Base-by-base conservation (phyloP, 2,329 filamentous ascomycete genomes). In the Aureobasidium sp. region DNA sequence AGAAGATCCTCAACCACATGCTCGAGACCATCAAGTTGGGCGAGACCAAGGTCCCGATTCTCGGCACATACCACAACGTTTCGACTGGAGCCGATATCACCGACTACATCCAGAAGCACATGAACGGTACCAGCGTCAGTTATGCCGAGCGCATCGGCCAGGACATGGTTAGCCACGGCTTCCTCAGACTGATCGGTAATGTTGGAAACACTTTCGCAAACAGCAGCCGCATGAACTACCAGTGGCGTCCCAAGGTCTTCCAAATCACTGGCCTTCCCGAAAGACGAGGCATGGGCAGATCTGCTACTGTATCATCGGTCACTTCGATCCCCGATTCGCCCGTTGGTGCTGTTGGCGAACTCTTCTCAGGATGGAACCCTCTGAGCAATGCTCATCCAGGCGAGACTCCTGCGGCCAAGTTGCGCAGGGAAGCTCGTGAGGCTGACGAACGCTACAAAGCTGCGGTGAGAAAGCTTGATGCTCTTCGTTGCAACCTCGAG, bases 121-220 rank as follows among this genome's bases (percentile, higher is more conserved):
- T 97, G 87, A 86, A 84, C 63, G 88, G 89, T 20, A 88, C 86
- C 26, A 96, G 85, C 69, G 82, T 99, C 64, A 91, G 89, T 74
- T 94, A 97, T 71, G 90, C 94, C 10, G 94, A 99, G 81, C 84
- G 89, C 50, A 93, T 99, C 67, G 94, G 94, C 12, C 94, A 99
- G 77, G 94, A 99, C 73, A 81, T 99, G 67, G 87, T 97, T 59
- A 79, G 84, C 32, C 86, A 89, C 71, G 93, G 94, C 41, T 93
- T 97, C 72, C 79, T 99, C 71, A 87, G 94, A 57, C 81, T 99
- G 59, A 85, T 99, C 65, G 94, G 94, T 66, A 97, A 94, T 70
- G 92, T 99, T 60, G 94, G 94, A 64, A 97, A 85, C 76, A 90
- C 88, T 1, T 99, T 99, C 73, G 92, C 93, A 69, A 99, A 99